A percentile compares a stretch with the other conserved stretches of the same genome.
These are phyloP conservation scores for Boletus pseudo-olivaceus DNA, from an alignment of 768 basidiomycete genomes.

Conservation along the genomic window DNA sequence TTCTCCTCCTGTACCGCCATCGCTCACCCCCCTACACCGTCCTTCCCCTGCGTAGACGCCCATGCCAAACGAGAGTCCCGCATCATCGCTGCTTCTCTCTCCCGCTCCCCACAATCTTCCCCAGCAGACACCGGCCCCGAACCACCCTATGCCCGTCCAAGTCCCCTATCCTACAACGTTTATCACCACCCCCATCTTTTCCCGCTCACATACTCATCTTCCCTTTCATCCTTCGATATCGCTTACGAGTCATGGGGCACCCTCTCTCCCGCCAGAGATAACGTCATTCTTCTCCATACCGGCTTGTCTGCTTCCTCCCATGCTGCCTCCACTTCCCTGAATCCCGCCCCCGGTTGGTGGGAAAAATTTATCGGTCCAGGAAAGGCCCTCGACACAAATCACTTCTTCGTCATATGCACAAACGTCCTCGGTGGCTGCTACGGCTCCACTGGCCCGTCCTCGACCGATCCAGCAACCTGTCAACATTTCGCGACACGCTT, in stretches of 20 bases:
- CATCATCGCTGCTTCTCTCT: slow-evolving; percentile 29
- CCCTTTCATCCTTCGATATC: slow-evolving; percentile 71
- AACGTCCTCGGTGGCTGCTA: slow-evolving; percentile 98
- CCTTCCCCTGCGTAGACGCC: slow-evolving; percentile 80
- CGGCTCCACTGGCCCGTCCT: slow-evolving; percentile 93
- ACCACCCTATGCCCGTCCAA: slow-evolving; percentile 78
- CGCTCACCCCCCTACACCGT: slow-evolving; percentile 18
- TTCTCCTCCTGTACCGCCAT: not conserved
- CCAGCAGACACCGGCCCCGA: slow-evolving; percentile 63
- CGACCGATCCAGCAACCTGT: slow-evolving; percentile 64
- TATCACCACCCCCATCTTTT: slow-evolving; percentile 64
- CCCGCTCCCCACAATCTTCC: slow-evolving; percentile 14
- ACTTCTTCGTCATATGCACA: slow-evolving; percentile 91
- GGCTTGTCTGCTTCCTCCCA: slow-evolving; percentile 96
- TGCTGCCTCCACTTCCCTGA: slow-evolving; percentile 75
- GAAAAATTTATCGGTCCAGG: slow-evolving; percentile 97
- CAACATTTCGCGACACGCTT: slow-evolving; percentile 85
- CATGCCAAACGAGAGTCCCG: slow-evolving; percentile 69
- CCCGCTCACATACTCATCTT: slow-evolving; percentile 58
- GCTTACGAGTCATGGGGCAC: slow-evolving; percentile 99
- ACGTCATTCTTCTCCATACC: slow-evolving; percentile 93
- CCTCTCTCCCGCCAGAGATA: slow-evolving; percentile 71
- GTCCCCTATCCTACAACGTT: slow-evolving; percentile 64
- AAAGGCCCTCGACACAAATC: slow-evolving; percentile 87
- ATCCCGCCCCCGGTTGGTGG: slow-evolving; percentile 94